phyloP scores from a whole-genome alignment of 768 basidiomycete genomes.

The Mycena capillaripes region DNA sequence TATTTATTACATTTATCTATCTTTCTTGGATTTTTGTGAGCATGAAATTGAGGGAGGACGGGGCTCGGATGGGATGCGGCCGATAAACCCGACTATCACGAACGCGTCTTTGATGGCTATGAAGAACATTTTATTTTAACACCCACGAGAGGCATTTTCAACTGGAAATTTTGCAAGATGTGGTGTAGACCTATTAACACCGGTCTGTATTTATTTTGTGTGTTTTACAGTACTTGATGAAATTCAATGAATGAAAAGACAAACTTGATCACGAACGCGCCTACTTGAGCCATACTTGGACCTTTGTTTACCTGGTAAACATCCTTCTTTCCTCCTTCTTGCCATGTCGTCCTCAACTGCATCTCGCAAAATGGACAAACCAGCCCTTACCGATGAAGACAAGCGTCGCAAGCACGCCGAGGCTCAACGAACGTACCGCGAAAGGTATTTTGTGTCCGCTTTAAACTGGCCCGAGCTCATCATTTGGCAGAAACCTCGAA shows the following conservation, averaged over 20 bases:
- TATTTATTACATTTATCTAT: neutral
- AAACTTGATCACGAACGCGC: neutral
- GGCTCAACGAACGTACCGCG: neutral
- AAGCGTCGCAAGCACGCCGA: neutral
- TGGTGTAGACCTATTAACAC: neutral
- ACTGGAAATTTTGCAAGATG: neutral
- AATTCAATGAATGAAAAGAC: slow-evolving; percentile 1
- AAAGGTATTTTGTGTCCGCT: neutral
- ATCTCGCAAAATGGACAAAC: neutral
- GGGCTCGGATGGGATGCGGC: neutral
- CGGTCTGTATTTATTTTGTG: neutral
- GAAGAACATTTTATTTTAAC: neutral
- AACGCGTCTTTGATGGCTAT: neutral
- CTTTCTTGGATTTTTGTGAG: neutral
- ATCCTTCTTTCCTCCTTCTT: neutral
- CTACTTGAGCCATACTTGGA: neutral
- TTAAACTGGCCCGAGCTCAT: neutral
- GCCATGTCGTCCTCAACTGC: neutral
- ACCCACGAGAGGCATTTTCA: neutral
- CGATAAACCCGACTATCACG: slow-evolving; percentile 7
- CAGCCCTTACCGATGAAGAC: neutral
- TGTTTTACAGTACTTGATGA: neutral
- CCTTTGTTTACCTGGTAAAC: neutral
- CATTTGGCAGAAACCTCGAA: neutral
- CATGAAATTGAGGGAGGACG: neutral